These are phyloP conservation scores for Chrysoporthe puriensis DNA, from an alignment of 2,329 filamentous ascomycete genomes.

Conservation along the genomic window DNA sequence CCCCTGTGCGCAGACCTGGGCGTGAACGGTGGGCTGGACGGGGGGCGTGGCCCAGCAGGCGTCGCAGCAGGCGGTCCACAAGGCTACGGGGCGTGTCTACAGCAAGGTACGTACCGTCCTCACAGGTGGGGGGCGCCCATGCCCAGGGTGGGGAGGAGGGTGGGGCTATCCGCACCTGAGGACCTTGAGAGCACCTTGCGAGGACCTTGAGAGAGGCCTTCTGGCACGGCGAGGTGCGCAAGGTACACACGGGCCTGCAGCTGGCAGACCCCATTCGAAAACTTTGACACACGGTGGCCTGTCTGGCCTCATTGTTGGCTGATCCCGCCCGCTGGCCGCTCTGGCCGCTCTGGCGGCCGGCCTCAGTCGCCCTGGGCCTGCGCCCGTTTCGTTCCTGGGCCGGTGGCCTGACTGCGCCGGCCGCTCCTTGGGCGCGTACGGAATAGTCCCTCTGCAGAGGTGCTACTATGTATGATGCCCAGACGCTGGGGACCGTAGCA, in stretches of 20 bases:
- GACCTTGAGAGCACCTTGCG: background rate
- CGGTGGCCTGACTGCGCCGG: slow-evolving; percentile 2
- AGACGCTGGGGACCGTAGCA: background rate
- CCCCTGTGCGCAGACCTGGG: slow-evolving; percentile 3
- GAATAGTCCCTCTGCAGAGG: too few relatives aligned
- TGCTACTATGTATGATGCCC: background rate
- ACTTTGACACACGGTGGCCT: slow-evolving; percentile 10
- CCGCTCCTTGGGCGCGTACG: background rate
- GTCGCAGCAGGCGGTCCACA: background rate
- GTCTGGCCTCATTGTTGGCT: slow-evolving; percentile 14
- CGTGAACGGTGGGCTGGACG: too few relatives aligned
- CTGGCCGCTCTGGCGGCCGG: background rate
- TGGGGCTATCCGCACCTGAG: slow-evolving; percentile 5
- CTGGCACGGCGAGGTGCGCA: background rate
- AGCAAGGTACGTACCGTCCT: background rate
- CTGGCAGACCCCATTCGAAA: background rate
- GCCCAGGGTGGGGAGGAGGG: background rate
- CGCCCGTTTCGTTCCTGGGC: slow-evolving; percentile 9
- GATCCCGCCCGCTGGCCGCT: background rate
- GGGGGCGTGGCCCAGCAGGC: background rate
- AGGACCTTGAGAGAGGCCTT: background rate
- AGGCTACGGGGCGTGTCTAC: slow-evolving; percentile 6
- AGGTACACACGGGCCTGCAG: slow-evolving; percentile 4
- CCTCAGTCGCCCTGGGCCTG: slow-evolving; percentile 1
- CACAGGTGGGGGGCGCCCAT: background rate